These are phyloP conservation scores for Leucosporidium creatinivorum DNA, from an alignment of 768 basidiomycete species.

Conservation along the genomic window DNA sequence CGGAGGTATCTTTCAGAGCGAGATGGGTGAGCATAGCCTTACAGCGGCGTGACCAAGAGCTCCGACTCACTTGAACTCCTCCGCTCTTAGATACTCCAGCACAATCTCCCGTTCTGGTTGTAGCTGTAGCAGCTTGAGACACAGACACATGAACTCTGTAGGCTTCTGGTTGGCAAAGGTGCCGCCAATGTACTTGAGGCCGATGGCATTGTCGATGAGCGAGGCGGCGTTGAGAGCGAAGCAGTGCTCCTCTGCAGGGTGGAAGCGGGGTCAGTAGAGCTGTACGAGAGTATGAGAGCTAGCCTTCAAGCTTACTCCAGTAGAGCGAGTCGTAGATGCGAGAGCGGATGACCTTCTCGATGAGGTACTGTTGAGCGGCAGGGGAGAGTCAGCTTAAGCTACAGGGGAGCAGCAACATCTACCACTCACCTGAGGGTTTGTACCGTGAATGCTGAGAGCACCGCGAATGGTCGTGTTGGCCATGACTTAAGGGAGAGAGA, in stretches of 20 bases:
- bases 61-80: constrained; percentile 89
- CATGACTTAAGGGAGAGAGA: background rate
- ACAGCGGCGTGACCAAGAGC: background rate
- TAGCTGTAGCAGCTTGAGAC: constrained; percentile 88
- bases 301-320: constrained; percentile 66
- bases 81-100: constrained; percentile 86
- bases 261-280: background rate
- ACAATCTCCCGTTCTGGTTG: constrained; percentile 97
- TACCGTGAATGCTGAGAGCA: constrained; percentile 62
- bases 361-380: constrained; percentile 47
- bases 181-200: constrained; percentile 73
- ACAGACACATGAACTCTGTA: constrained; percentile 84
- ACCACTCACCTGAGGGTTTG: constrained; percentile 77
- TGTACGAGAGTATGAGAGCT: background rate
- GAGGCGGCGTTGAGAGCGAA: constrained; percentile 93
- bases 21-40: constrained; percentile 4
- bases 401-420: background rate
- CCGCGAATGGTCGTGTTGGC: constrained; percentile 2
- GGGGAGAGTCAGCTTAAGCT: background rate
- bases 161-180: constrained; percentile 93
- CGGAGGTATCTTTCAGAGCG: constrained; percentile 66
- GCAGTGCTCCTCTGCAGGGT: constrained; percentile 67
- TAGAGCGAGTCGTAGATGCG: constrained; percentile 89
- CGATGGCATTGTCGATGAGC: constrained; percentile 87
- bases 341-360: constrained; percentile 92